phyloP scores from a whole-genome alignment of 1,284 basidiomycete species.

The Ceratorhiza oryzae-sativae region DNA sequence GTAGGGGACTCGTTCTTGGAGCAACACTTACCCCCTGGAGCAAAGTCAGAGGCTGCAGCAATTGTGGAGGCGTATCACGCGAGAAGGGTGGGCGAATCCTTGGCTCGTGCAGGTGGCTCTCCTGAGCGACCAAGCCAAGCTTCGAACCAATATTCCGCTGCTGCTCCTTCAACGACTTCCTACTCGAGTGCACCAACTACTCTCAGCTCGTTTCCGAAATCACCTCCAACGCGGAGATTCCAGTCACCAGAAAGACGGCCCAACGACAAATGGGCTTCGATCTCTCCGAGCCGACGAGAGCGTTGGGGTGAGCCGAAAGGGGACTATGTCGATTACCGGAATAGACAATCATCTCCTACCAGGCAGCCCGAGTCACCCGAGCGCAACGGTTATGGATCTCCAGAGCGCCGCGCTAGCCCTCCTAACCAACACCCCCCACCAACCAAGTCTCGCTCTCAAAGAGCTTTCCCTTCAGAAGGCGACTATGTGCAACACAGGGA shows the following conservation, averaged over 20 bases:
- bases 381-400: slow-evolving; percentile 17
- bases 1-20: slow-evolving; percentile 18
- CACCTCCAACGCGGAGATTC: slow-evolving; percentile 33
- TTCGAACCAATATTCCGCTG: not conserved
- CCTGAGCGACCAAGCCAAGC: slow-evolving; percentile 15
- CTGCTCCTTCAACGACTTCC: not conserved
- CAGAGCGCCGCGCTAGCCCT: slow-evolving; percentile 19
- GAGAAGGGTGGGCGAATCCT: slow-evolving; percentile 11
- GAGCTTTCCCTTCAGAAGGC: slow-evolving; percentile 30
- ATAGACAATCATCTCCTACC: slow-evolving; percentile 15
- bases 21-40: not conserved
- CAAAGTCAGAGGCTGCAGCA: slow-evolving; percentile 28
- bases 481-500: slow-evolving; percentile 33
- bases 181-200: not conserved
- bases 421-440: not conserved
- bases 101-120: slow-evolving; percentile 8
- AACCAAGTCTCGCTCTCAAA: slow-evolving; percentile 31
- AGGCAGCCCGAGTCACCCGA: slow-evolving; percentile 27
- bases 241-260: slow-evolving; percentile 20
- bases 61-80: slow-evolving; percentile 33
- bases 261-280: slow-evolving; percentile 12
- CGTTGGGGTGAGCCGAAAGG: slow-evolving; percentile 33
- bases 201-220: not conserved
- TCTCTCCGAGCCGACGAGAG: slow-evolving; percentile 22
- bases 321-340: slow-evolving; percentile 21